A percentile compares a stretch with the other conserved stretches of the same genome.
phyloP scores from a whole-genome alignment of 495 filamentous ascomycete genomes.

The Tuber brumale region DNA sequence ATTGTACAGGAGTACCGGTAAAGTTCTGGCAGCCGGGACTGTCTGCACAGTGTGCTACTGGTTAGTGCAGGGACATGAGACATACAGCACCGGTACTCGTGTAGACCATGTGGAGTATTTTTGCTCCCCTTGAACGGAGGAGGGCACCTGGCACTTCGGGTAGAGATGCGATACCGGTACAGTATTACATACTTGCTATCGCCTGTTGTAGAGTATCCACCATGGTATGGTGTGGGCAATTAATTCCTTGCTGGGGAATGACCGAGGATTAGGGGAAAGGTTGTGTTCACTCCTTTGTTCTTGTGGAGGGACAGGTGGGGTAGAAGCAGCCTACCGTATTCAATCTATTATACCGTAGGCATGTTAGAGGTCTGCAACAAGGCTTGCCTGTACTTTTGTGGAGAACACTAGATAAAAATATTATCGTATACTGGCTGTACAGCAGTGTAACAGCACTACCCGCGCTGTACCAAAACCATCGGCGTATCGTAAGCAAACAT shows the following conservation, averaged over 20 bases:
- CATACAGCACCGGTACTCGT: background rate
- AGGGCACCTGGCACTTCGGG: background rate
- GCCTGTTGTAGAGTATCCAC: background rate
- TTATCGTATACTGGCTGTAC: background rate
- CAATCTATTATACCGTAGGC: background rate
- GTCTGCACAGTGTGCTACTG: no score
- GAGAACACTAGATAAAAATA: background rate
- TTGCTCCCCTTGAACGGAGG: background rate
- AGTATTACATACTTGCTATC: background rate
- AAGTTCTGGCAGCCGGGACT: background rate
- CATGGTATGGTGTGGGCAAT: background rate
- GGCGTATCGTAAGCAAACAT: background rate
- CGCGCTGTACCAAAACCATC: no score
- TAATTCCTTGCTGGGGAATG: background rate
- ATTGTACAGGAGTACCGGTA: background rate
- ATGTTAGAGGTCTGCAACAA: background rate
- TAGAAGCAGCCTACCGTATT: background rate
- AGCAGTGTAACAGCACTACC: no score
- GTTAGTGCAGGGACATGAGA: background rate
- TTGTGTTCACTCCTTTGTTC: background rate
- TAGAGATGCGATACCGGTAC: background rate
- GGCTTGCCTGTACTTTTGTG: background rate
- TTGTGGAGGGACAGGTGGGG: background rate
- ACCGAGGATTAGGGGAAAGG: background rate
- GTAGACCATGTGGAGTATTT: background rate